Percentiles rank a stretch among this genome's conserved stretches.
phyloP scores from a whole-genome alignment of 805 yeast species.

The Cyberlindnera suaveolens region DNA sequence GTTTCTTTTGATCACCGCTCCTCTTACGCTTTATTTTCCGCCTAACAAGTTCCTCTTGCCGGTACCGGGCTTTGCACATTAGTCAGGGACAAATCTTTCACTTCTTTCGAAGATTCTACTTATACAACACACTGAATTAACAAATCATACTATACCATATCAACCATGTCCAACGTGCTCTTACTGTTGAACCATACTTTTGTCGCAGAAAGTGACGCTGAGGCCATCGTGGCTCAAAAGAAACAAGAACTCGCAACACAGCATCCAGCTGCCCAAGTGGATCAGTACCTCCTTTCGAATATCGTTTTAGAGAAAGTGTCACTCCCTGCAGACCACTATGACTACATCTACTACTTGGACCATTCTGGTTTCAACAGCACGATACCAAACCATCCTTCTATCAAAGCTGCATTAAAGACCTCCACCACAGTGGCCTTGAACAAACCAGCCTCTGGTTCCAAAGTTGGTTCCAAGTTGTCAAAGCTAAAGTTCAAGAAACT shows the following conservation, averaged over 20 bases:
- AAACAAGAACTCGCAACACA: conserved; percentile 10
- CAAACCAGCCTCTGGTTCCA: conserved; percentile 3
- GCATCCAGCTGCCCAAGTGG: conserved; percentile 12
- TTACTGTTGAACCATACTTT: conserved; percentile 21
- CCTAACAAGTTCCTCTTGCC: no score
- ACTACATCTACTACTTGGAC: conserved; percentile 22
- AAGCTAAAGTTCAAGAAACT: conserved; percentile 22
- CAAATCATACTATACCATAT: neutral
- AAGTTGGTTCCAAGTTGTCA: conserved; percentile 22
- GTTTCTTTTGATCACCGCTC: no score
- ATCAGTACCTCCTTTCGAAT: conserved; percentile 23
- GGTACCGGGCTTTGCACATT: no score
- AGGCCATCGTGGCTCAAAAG: conserved; percentile 11
- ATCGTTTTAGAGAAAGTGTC: conserved; percentile 20
- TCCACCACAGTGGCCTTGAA: conserved; percentile 7
- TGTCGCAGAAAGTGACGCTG: conserved; percentile 21
- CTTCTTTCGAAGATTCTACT: neutral
- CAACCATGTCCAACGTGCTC: conserved; percentile 17
- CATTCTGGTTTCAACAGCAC: conserved; percentile 15
- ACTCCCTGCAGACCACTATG: conserved; percentile 17
- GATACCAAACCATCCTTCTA: conserved; percentile 21
- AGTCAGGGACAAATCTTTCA: no score
- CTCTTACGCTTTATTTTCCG: no score
- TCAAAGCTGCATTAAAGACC: conserved; percentile 16
- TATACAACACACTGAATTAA: neutral